Conservation (phyloP, 306 rosid genomes). For the Casuarina cunninghamiana region DNA sequence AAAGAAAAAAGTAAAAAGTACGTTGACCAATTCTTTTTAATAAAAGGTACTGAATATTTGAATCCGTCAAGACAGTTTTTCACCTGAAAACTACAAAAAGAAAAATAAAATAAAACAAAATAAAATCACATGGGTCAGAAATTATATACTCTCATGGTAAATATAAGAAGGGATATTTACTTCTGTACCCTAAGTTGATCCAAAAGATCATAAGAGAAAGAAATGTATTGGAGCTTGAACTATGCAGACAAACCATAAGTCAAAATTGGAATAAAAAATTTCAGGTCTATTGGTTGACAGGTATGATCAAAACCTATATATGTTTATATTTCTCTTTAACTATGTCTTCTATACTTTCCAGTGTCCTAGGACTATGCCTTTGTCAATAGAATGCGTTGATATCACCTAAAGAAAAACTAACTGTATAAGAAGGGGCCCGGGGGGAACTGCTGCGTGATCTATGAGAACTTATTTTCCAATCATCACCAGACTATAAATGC, state of each 20-base stretch:
- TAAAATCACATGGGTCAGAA: not conserved
- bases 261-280: not conserved
- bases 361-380: too few relatives aligned
- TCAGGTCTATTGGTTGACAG: not conserved
- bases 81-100: not conserved
- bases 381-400: too few relatives aligned
- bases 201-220: not conserved
- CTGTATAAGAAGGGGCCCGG: too few relatives aligned
- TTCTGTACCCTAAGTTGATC: not conserved
- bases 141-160: not conserved
- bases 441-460: too few relatives aligned
- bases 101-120: not conserved
- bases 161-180: not conserved
- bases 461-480: too few relatives aligned
- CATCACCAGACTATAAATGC: not conserved
- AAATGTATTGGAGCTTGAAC: not conserved
- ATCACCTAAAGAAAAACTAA: too few relatives aligned
- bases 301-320: not conserved
- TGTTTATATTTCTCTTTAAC: not conserved
- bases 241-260: not conserved
- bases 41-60: not conserved
- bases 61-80: not conserved
- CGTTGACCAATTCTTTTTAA: not conserved
- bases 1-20: too few relatives aligned
- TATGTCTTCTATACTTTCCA: too few relatives aligned